phyloP scores from a whole-genome alignment of 441 rosid species.

The Breynia disticha region DNA sequence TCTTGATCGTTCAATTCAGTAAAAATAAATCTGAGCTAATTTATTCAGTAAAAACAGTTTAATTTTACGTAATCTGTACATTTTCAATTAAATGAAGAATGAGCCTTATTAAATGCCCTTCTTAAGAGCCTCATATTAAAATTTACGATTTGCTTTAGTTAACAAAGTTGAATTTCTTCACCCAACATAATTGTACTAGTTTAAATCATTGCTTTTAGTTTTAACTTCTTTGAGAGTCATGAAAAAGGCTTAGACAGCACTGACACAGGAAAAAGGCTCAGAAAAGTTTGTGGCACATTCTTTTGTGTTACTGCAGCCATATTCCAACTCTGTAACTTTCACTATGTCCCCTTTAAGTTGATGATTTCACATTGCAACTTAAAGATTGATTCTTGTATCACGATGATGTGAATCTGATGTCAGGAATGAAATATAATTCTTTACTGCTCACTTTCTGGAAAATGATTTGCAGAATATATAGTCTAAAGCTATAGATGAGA shows the following conservation, averaged over 20 bases:
- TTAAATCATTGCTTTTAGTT: no score
- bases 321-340: no score
- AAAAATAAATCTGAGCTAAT: no score
- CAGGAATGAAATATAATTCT: not conserved
- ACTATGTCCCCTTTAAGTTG: not conserved
- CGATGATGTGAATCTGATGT: not conserved
- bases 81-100: no score
- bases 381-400: constrained; percentile 19
- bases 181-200: no score
- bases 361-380: not conserved
- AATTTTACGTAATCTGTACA: no score
- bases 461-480: not conserved
- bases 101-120: no score
- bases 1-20: no score
- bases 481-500: not conserved
- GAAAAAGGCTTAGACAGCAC: constrained; percentile 1
- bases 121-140: no score
- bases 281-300: constrained; percentile 8
- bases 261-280: constrained; percentile 2
- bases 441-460: not conserved
- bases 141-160: no score
- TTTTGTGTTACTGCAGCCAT: not conserved
- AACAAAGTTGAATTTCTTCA: no score
- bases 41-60: no score
- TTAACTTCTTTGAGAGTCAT: not conserved